A percentile compares a stretch with the other conserved stretches of the same genome.
Conservation (phyloP, 2,329 filamentous ascomycete species). For the Xylaria sp. region DNA sequence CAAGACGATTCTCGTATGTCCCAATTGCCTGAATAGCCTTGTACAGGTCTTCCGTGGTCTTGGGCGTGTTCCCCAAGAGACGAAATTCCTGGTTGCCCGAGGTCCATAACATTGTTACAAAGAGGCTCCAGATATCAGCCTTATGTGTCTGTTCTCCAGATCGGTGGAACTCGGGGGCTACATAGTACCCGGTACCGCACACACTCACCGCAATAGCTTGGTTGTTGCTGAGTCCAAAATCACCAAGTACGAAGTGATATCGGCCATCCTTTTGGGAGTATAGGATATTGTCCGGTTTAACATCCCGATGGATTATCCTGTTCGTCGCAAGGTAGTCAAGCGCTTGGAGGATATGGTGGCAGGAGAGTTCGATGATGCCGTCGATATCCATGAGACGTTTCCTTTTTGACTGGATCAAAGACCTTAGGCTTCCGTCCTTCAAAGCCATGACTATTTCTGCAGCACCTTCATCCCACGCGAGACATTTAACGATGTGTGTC, state of each 20-base stretch:
- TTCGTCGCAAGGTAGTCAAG: neutral
- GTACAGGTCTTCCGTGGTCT: neutral
- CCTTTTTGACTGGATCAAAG: neutral
- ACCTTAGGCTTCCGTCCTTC: neutral
- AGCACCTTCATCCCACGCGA: neutral
- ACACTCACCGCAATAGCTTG: neutral
- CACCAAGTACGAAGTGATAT: conserved; percentile 5
- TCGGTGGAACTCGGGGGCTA: neutral
- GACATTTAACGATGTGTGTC: conserved; percentile 11
- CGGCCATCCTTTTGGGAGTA: neutral
- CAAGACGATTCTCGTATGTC: neutral
- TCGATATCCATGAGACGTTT: neutral
- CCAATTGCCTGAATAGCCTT: neutral
- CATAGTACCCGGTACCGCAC: neutral
- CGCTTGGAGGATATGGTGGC: conserved; percentile 14
- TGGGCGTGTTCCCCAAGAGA: neutral
- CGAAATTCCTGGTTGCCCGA: neutral
- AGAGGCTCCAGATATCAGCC: conserved; percentile 18
- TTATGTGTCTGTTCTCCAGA: neutral
- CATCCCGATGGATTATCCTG: neutral
- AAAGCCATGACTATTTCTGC: conserved; percentile 7
- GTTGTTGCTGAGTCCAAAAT: conserved; percentile 10
- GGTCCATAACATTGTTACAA: conserved; percentile 8
- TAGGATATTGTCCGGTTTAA: conserved; percentile 14
- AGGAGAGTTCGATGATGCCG: neutral